Evolutionary conservation across 352 stramenopile species (phyloP).

Genomic region (Pythium coloratum): DNA sequence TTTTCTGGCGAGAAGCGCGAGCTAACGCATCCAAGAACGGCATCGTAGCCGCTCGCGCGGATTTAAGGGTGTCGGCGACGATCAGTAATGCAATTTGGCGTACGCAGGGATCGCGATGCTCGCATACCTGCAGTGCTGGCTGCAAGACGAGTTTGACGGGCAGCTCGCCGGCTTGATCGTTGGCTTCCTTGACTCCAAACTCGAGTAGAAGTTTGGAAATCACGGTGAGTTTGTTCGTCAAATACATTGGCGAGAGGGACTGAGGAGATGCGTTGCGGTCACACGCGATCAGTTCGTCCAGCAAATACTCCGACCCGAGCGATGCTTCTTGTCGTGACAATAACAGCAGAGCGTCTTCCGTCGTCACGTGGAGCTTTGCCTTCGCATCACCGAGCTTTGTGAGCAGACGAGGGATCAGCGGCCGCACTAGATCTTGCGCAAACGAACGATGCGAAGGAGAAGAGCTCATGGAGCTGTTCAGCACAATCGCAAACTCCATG

Average conservation of each 20-base stretch:
- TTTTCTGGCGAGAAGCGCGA: conserved; percentile 65
- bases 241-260: conserved; percentile 53
- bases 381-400: conserved; percentile 80
- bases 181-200: conserved; percentile 67
- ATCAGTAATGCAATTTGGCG: conserved; percentile 66
- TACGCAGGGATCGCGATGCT: conserved; percentile 76
- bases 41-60: conserved; percentile 58
- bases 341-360: conserved; percentile 72
- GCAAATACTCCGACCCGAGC: conserved; percentile 65
- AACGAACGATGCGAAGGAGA: conserved; percentile 11
- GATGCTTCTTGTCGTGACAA: conserved; percentile 58
- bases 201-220: conserved; percentile 78
- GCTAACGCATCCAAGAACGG: conserved; percentile 70
- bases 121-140: conserved; percentile 60
- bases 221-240: conserved; percentile 71
- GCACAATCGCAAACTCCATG: conserved; percentile 72
- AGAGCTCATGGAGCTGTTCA: conserved; percentile 33
- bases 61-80: conserved; percentile 62
- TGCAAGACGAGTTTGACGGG: conserved; percentile 72
- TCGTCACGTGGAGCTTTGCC: conserved; percentile 61
- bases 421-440: conserved; percentile 55
- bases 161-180: conserved; percentile 34
- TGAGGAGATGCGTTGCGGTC: conserved; percentile 58
- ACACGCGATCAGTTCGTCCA: conserved; percentile 71
- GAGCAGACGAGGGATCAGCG: conserved; percentile 68